Percentiles rank a stretch among this genome's conserved stretches.
Conservation (phyloP, 768 basidiomycete genomes). For the Sarcodon aspratus region DNA sequence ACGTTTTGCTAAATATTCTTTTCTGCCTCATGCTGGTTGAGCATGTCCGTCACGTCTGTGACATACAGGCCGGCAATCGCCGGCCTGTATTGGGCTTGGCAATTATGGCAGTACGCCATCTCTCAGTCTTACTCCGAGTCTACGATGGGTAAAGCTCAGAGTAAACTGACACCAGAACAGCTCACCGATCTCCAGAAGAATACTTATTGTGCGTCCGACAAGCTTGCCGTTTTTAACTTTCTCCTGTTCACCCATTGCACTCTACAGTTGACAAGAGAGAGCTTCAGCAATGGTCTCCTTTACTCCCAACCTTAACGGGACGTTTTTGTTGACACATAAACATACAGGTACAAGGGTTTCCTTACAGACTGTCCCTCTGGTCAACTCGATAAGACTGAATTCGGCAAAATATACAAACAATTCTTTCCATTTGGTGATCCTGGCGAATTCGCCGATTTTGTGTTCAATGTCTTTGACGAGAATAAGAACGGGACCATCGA, state of each 20-base stretch:
- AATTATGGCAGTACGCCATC: neutral
- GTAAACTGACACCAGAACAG: constrained; percentile 90
- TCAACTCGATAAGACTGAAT: constrained; percentile 90
- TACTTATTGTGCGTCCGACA: constrained; percentile 74
- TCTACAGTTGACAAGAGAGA: constrained; percentile 87
- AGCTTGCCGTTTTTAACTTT: neutral
- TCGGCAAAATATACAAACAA: constrained; percentile 96
- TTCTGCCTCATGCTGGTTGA: too few species aligned
- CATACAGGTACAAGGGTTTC: constrained; percentile 93
- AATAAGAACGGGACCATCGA: constrained; percentile 97
- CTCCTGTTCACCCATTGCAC: constrained; percentile 9
- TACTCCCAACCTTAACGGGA: constrained; percentile 7
- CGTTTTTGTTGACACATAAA: constrained; percentile 3
- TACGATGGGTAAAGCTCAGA: constrained; percentile 95
- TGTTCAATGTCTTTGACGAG: constrained; percentile 96
- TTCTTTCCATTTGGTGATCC: constrained; percentile 99
- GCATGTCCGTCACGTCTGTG: too few species aligned
- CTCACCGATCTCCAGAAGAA: constrained; percentile 93
- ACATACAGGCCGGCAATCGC: too few species aligned
- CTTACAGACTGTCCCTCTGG: constrained; percentile 98
- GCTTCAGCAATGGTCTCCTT: constrained; percentile 78
- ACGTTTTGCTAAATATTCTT: too few species aligned
- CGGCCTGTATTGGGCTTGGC: constrained; percentile 10
- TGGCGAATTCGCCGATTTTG: constrained; percentile 91
- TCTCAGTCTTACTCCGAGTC: neutral